Evolutionary conservation across 768 basidiomycete species (phyloP).

Genomic region (Auricularia sp.): DNA sequence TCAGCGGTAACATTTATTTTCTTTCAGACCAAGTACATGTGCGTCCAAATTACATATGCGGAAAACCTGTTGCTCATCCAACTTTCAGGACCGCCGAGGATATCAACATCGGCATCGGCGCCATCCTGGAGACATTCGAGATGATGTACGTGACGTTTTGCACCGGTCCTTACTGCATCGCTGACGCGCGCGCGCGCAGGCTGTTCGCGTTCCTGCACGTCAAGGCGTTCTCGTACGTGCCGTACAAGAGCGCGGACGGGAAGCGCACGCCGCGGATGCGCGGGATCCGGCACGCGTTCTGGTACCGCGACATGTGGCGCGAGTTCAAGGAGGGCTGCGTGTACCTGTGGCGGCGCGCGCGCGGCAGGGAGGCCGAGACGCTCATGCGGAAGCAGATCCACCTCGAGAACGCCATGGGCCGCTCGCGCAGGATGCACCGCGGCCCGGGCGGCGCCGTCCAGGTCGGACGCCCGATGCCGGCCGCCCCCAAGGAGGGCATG

Average conservation of each 20-base stretch:
- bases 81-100: slow-evolving; percentile 55
- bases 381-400: slow-evolving; percentile 34
- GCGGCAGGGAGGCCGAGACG: slow-evolving; percentile 44
- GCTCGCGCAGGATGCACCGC: slow-evolving; percentile 18
- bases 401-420: slow-evolving; percentile 26
- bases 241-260: slow-evolving; percentile 34
- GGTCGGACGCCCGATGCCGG: background rate
- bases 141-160: slow-evolving; percentile 46
- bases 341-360: slow-evolving; percentile 46
- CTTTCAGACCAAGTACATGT: slow-evolving; percentile 11
- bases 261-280: slow-evolving; percentile 44
- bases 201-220: slow-evolving; percentile 63
- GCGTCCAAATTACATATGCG: slow-evolving; percentile 18
- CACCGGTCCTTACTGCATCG: background rate
- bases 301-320: slow-evolving; percentile 57
- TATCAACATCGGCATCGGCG: slow-evolving; percentile 61
- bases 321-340: slow-evolving; percentile 50
- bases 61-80: too few relatives aligned
- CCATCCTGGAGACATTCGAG: slow-evolving; percentile 60
- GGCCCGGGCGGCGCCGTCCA: background rate
- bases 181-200: slow-evolving; percentile 21
- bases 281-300: slow-evolving; percentile 54
- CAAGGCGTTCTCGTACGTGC: slow-evolving; percentile 60
- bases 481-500: slow-evolving; percentile 1
- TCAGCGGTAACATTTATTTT: background rate